Base-by-base conservation (phyloP, 768 basidiomycete genomes). In the Auricularia sp. region DNA sequence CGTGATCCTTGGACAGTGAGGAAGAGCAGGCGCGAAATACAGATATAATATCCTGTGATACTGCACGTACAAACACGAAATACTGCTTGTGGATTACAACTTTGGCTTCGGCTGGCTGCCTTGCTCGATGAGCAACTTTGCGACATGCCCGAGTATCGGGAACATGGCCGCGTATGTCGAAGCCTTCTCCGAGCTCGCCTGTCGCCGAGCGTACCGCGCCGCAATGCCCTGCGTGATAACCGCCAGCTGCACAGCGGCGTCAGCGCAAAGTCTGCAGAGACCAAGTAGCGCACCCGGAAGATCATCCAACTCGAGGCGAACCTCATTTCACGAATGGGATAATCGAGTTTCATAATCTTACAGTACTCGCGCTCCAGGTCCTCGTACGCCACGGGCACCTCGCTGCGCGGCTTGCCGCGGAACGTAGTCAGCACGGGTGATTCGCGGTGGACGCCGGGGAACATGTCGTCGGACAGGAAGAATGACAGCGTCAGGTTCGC, bases 201-300 rank as follows among this genome's bases (percentile, higher is more conserved):
- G 94, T 21, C 91, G 84, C 33, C 88, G 81, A 1, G 92, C 92
- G 63, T 84, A 85, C 54, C 94, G 83, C 36, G 94, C 94, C 1
- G 94, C 90, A 67, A 97, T 94, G 3, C 94, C 94, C 76, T 97
- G 94, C 1, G 85, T 78, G 68, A 97, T 95, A 65, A 96, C 81
- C 0, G 91, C 81, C 33, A 90, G 75, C 90, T 90, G 63, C 16
- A 72, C 67, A 64, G 68, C 74, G 62, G 61, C 62, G 44, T 51
- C 56, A 24, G 8, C 24, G 34, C 7, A 18, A 18, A 39, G 16
- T n/a, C 2, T 36, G 39, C 10, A 65, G 11, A 2, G 24, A 42
- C 44, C 36, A 16, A 47, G 58, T 21, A 35, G 75, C 84, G 67
- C 70, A 91, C 92, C 65, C 90, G 80, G 77, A 92, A 89, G 13